Evolutionary conservation across 116 monocot genomes (phyloP).

Genomic region (Posidonia oceanica): DNA sequence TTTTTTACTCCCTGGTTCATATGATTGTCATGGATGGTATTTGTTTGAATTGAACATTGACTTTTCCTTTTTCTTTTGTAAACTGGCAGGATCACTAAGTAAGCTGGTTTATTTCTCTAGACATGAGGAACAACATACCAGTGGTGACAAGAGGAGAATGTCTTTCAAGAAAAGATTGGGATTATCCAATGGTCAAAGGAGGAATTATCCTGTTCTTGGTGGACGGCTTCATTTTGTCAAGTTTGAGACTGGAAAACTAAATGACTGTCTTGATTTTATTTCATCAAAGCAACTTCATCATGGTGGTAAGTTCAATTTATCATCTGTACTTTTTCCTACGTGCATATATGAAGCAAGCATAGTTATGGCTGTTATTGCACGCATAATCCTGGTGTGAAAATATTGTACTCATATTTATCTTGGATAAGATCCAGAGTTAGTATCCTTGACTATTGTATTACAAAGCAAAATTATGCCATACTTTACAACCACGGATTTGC

Average conservation of each 20-base stretch:
- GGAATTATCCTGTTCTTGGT: constrained; percentile 80
- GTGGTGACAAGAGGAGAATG: constrained; percentile 53
- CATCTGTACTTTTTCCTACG: neutral
- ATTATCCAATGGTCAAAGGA: constrained; percentile 50
- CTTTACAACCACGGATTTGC: too few relatives aligned
- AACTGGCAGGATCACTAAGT: constrained; percentile 76
- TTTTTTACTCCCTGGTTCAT: too few relatives aligned
- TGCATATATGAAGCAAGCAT: too few relatives aligned
- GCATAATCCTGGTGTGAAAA: too few relatives aligned
- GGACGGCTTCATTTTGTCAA: constrained; percentile 97
- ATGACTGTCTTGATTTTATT: constrained; percentile 95
- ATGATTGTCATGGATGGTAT: too few relatives aligned
- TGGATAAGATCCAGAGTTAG: too few relatives aligned
- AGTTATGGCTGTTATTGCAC: too few relatives aligned
- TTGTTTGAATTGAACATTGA: too few relatives aligned
- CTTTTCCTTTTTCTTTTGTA: neutral
- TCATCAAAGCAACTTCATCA: constrained; percentile 83
- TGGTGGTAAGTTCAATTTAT: constrained; percentile 42
- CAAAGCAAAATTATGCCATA: too few relatives aligned
- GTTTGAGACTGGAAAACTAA: constrained; percentile 84
- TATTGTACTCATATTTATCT: too few relatives aligned
- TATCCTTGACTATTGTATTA: too few relatives aligned
- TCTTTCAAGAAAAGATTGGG: constrained; percentile 47
- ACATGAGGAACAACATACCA: constrained; percentile 54
- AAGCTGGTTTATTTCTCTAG: constrained; percentile 97